These are phyloP conservation scores for Pestalotiopsis sp. DNA, from an alignment of 2,329 filamentous ascomycete species.

Conservation along the genomic window DNA sequence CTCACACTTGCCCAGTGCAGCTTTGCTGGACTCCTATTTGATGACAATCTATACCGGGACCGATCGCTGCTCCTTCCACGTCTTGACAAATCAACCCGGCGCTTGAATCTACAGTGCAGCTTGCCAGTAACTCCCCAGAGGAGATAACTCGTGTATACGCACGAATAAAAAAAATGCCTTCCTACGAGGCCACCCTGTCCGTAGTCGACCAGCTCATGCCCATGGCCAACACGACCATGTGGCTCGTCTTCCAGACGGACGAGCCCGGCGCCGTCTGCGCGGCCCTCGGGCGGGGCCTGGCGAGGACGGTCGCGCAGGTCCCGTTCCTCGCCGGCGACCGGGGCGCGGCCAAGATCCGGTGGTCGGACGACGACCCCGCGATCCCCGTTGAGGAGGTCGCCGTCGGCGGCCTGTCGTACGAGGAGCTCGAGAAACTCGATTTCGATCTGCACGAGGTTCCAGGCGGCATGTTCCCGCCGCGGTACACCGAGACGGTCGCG, in stretches of 20 bases:
- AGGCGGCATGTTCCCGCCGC: background rate
- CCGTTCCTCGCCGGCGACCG: background rate
- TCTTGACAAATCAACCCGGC: too few species aligned
- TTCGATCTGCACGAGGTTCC: background rate
- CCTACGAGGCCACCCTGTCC: background rate
- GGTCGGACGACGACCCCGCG: background rate
- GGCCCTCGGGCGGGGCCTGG: background rate
- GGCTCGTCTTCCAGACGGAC: background rate
- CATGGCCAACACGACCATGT: background rate
- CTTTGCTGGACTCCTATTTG: too few species aligned
- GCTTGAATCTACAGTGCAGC: background rate
- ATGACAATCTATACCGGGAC: too few species aligned
- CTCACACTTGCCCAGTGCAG: too few species aligned
- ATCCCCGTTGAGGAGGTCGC: background rate
- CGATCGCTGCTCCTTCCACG: too few species aligned
- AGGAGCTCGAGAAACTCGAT: background rate
- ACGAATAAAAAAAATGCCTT: background rate
- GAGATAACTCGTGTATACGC: too few species aligned
- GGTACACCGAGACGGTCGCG: background rate
- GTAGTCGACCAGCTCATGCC: background rate
- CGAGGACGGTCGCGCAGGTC: background rate
- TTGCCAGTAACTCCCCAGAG: background rate
- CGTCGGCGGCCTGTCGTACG: background rate
- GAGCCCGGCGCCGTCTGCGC: background rate
- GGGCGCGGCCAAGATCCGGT: background rate